phyloP scores from a whole-genome alignment of 768 basidiomycete species.

The Antrodiella citrinella region DNA sequence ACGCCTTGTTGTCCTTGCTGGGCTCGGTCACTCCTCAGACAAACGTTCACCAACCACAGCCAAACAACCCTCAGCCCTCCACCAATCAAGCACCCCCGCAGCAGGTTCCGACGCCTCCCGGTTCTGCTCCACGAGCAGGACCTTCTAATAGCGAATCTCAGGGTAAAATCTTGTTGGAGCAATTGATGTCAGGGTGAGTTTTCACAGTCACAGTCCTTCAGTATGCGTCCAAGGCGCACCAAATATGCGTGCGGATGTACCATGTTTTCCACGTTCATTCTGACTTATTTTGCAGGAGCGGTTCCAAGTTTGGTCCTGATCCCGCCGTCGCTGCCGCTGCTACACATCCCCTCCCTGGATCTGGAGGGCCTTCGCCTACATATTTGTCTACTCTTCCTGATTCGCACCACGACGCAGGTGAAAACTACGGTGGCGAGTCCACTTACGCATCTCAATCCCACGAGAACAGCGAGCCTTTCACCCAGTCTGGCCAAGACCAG shows the following conservation, averaged over 20 bases:
- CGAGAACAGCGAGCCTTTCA: slow-evolving; percentile 10
- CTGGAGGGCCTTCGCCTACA: slow-evolving; percentile 16
- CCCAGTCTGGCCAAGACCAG: slow-evolving; percentile 8
- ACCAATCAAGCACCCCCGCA: slow-evolving; percentile 35
- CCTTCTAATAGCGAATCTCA: slow-evolving; percentile 54
- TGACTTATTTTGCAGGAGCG: not conserved
- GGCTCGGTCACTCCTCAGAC: slow-evolving; percentile 32
- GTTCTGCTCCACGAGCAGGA: slow-evolving; percentile 43
- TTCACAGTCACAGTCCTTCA: slow-evolving; percentile 5
- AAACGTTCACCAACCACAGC: slow-evolving; percentile 20
- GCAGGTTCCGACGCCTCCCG: slow-evolving; percentile 66
- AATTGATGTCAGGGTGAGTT: slow-evolving; percentile 74
- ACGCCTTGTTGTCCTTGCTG: slow-evolving; percentile 64
- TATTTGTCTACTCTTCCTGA: slow-evolving; percentile 15
- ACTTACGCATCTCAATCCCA: slow-evolving; percentile 14
- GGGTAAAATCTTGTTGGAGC: slow-evolving; percentile 70
- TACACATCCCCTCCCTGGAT: slow-evolving; percentile 9
- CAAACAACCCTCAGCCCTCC: slow-evolving; percentile 17
- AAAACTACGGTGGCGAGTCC: slow-evolving; percentile 10
- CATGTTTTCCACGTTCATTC: not conserved
- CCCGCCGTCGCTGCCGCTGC: slow-evolving; percentile 3
- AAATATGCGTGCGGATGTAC: not conserved
- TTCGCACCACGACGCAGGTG: slow-evolving; percentile 11
- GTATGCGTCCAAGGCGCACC: slow-evolving; percentile 2
- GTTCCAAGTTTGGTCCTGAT: not conserved